phyloP scores from a whole-genome alignment of 495 filamentous ascomycete species.

The Aeminium ludgeri region DNA sequence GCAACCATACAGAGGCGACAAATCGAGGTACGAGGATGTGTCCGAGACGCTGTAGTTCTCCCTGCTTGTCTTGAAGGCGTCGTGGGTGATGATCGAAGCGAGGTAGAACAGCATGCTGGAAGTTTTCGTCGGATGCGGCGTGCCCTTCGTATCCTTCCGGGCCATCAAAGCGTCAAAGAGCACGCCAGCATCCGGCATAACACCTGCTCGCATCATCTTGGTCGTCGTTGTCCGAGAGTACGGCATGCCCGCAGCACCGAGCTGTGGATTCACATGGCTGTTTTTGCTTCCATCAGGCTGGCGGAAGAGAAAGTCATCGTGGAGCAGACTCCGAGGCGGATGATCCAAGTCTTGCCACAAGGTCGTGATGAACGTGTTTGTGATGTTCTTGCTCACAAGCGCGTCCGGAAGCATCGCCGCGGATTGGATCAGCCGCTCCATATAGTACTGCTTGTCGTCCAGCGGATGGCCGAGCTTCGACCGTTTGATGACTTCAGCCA shows the following conservation, averaged over 20 bases:
- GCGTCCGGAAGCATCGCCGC: conserved; percentile 25
- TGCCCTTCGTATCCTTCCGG: conserved; percentile 40
- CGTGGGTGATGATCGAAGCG: conserved; percentile 79
- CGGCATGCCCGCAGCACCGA: conserved; percentile 45
- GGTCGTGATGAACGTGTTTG: conserved; percentile 41
- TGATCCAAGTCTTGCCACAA: conserved; percentile 56
- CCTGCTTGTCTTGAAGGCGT: conserved; percentile 47
- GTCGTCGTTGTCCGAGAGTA: conserved; percentile 63
- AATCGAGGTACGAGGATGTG: conserved; percentile 73
- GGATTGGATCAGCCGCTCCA: conserved; percentile 34
- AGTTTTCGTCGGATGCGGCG: conserved; percentile 54
- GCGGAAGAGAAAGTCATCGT: conserved; percentile 40
- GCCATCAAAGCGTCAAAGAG: conserved; percentile 64
- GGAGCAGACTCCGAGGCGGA: conserved; percentile 45
- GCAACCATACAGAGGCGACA: conserved; percentile 74
- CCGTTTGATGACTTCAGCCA: conserved; percentile 27
- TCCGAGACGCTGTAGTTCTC: conserved; percentile 40
- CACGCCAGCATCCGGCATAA: conserved; percentile 55
- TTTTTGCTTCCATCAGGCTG: conserved; percentile 56
- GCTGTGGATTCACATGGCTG: conserved; percentile 41
- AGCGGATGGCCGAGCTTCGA: conserved; percentile 15
- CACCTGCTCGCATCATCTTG: conserved; percentile 41
- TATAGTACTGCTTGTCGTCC: conserved; percentile 36
- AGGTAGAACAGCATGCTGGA: conserved; percentile 82
- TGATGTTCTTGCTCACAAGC: conserved; percentile 37